Evolutionary conservation across 1,284 basidiomycete genomes (phyloP), one percentile per base, ranked within the genome.

Genomic region (Fomitopsis betulina): DNA sequence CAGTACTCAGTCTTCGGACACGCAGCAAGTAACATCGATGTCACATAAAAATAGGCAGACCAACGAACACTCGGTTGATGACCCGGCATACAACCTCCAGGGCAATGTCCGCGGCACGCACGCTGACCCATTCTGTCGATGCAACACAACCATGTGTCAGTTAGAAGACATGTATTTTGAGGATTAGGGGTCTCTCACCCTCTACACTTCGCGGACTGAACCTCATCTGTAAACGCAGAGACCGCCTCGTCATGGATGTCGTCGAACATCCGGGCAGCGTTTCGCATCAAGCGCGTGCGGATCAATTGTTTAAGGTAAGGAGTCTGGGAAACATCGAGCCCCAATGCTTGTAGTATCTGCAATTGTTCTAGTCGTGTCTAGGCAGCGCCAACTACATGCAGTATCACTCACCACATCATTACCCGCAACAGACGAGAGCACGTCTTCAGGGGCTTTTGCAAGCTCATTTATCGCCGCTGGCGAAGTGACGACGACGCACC

Each of bases 1-100:
- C 8, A 19, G 12, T 9, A 9, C 21, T 19, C 33, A 35, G 47
- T n/a, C 45, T 1, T 30, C 8, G 19, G n/a, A 9, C 12, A 7
- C 2, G 58, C 27, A 63, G n/a, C 4, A 6, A 50, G n/a, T n/a
- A 32, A 6, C 19, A 27, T 19, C 4, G 12, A 13, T 7, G 51
- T 37, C 53, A 70, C 69, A 58, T 64, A 79, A 78, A 79, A 30
- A 75, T 47, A 5, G 74, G 73, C 7, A 70, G 53, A 7, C 79
- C 78, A 17, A 80, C 76, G 57, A 80, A 79, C 32, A 75, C 59
- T 32, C 78, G 75, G 58, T 75, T 80, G 54, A 68, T 74, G 58
- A 66, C 67, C 63, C 76, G 73, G 62, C 72, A 73, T 55, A 75
- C 70, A 47, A 72, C 66, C 53, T 68, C 23, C 45, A 30, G 67